phyloP scores from a whole-genome alignment of 352 stramenopile species.

The Phytophthora sojae region DNA sequence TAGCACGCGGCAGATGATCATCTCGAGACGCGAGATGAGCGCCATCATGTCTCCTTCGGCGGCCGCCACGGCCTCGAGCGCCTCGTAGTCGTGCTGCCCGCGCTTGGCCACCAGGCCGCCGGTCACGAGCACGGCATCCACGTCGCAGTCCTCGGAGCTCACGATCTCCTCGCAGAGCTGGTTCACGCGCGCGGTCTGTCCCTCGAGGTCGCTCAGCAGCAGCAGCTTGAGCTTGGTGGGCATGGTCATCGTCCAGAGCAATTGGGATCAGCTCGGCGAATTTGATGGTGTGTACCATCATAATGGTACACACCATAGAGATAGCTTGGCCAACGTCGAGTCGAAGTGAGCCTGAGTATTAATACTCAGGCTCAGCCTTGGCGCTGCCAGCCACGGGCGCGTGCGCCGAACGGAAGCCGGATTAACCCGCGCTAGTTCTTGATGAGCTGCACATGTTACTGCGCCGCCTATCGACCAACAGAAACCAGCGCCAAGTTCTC shows the following conservation, averaged over 20 bases:
- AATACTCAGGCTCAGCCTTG: too few species aligned
- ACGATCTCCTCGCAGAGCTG: conserved; percentile 80
- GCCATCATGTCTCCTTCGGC: conserved; percentile 92
- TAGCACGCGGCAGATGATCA: conserved; percentile 86
- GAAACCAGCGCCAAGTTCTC: neutral
- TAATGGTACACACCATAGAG: too few species aligned
- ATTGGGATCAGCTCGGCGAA: too few species aligned
- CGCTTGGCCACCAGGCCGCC: conserved; percentile 65
- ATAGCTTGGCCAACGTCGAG: neutral
- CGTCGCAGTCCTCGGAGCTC: conserved; percentile 66
- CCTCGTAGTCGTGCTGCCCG: conserved; percentile 57
- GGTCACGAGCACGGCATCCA: conserved; percentile 82
- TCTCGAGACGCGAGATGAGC: conserved; percentile 87
- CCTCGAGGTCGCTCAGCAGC: conserved; percentile 74
- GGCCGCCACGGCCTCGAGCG: conserved; percentile 65
- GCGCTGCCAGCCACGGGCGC: neutral
- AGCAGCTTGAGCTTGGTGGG: conserved; percentile 73
- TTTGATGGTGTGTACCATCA: too few species aligned
- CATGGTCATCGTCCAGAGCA: too few species aligned
- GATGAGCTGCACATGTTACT: conserved; percentile 20
- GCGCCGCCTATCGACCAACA: conserved; percentile 2
- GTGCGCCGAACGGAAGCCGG: conserved; percentile 16
- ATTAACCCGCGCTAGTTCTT: conserved; percentile 6
- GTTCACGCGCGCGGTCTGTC: conserved; percentile 73
- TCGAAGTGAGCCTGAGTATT: neutral